Percentiles rank a stretch among this genome's conserved stretches.
phyloP scores from a whole-genome alignment of 257 asterid genomes.

The Solanum megistacrolobum region DNA sequence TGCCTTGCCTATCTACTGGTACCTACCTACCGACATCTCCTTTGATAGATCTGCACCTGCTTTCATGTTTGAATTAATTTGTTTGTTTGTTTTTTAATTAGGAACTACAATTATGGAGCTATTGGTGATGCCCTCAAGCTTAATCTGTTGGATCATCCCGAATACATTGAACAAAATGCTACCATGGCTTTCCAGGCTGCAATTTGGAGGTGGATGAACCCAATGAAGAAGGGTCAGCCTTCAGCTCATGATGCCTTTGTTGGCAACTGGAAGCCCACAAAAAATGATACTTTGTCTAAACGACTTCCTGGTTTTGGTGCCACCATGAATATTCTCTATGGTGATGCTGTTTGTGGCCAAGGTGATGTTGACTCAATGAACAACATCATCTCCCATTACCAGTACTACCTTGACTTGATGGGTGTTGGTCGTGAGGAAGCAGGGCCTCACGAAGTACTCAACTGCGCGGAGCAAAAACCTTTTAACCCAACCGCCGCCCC shows the following conservation, averaged over 20 bases:
- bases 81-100: not conserved
- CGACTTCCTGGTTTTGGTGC: conserved; percentile 75
- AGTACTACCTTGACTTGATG: conserved; percentile 61
- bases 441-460: conserved; percentile 60
- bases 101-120: conserved; percentile 73
- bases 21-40: not conserved
- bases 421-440: conserved; percentile 85
- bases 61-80: not conserved
- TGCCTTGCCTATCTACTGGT: conserved; percentile 87
- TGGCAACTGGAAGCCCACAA: conserved; percentile 79
- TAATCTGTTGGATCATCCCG: conserved; percentile 81
- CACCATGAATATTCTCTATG: conserved; percentile 78
- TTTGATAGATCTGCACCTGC: not conserved
- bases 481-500: conserved; percentile 37
- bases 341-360: conserved; percentile 63
- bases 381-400: conserved; percentile 60
- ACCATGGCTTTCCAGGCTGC: conserved; percentile 86
- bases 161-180: conserved; percentile 86
- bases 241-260: conserved; percentile 74
- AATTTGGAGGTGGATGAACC: conserved; percentile 80
- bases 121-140: conserved; percentile 55
- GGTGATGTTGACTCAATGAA: conserved; percentile 81
- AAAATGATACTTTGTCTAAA: conserved; percentile 66
- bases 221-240: conserved; percentile 60
- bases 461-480: conserved; percentile 58